A percentile compares a stretch with the other conserved stretches of the same genome.
These are phyloP conservation scores for Phytopythium sindhum DNA, from an alignment of 352 stramenopile species.

Conservation along the genomic window DNA sequence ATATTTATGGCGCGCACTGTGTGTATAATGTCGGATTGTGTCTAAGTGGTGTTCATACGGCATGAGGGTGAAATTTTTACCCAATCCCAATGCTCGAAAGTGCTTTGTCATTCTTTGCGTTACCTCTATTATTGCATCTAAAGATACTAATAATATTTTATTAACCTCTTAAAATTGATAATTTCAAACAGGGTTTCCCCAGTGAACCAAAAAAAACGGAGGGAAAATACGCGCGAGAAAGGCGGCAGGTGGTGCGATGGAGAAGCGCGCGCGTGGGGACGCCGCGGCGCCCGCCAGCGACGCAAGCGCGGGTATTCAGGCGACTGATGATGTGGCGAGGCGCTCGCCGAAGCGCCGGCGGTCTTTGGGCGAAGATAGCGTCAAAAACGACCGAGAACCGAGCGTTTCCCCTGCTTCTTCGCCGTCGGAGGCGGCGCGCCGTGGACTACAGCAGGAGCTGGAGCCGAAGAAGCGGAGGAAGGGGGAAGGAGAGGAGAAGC, in stretches of 20 bases:
- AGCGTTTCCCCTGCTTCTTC: background rate
- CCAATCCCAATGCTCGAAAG: background rate
- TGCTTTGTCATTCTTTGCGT: background rate
- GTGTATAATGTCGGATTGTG: no score
- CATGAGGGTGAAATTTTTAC: background rate
- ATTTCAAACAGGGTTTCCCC: background rate
- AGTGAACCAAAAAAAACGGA: background rate
- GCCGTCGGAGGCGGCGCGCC: no score
- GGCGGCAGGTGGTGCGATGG: background rate
- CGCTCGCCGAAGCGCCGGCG: slow-evolving; percentile 2
- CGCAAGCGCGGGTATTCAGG: background rate
- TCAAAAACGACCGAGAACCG: background rate
- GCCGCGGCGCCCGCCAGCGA: background rate
- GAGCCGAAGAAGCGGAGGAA: background rate
- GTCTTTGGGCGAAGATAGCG: background rate
- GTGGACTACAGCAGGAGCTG: no score
- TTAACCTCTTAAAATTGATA: background rate
- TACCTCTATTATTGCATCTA: no score
- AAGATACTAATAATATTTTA: no score
- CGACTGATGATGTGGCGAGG: background rate
- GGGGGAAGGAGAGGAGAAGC: background rate
- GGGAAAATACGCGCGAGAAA: background rate
- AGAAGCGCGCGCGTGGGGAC: background rate
- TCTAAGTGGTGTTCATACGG: no score
- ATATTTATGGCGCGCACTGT: no score